Evolutionary conservation across 2,329 filamentous ascomycete genomes (phyloP).

Genomic region (Tolypocladium endophyticum): DNA sequence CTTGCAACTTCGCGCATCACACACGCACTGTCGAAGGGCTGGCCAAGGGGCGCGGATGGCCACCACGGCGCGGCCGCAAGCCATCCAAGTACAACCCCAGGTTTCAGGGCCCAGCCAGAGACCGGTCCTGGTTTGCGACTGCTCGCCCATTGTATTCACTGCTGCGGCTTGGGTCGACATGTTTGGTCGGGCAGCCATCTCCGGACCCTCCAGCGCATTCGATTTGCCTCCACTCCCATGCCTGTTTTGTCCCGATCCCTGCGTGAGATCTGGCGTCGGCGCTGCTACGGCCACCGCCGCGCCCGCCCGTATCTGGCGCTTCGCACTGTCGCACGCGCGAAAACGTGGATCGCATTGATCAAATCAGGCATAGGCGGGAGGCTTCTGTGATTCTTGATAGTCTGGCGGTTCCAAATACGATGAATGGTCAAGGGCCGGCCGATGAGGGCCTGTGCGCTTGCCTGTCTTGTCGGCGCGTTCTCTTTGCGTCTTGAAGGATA

Average conservation of each 20-base stretch:
- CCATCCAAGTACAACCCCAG: neutral
- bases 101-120: neutral
- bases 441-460: neutral
- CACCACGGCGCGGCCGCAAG: neutral
- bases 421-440: neutral
- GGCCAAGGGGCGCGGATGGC: neutral
- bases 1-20: neutral
- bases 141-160: neutral
- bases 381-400: neutral
- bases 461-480: neutral
- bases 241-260: neutral
- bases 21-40: neutral
- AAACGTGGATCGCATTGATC: neutral
- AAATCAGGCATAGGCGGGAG: neutral
- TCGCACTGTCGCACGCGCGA: neutral
- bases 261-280: neutral
- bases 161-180: neutral
- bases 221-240: neutral
- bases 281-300: neutral
- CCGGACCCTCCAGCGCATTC: neutral
- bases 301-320: neutral
- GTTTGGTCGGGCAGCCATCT: neutral
- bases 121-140: neutral
- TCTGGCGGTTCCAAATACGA: too few species aligned
- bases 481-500: neutral